Base-by-base conservation (phyloP, 805 yeast species). In the Wickerhamiella galacta region DNA sequence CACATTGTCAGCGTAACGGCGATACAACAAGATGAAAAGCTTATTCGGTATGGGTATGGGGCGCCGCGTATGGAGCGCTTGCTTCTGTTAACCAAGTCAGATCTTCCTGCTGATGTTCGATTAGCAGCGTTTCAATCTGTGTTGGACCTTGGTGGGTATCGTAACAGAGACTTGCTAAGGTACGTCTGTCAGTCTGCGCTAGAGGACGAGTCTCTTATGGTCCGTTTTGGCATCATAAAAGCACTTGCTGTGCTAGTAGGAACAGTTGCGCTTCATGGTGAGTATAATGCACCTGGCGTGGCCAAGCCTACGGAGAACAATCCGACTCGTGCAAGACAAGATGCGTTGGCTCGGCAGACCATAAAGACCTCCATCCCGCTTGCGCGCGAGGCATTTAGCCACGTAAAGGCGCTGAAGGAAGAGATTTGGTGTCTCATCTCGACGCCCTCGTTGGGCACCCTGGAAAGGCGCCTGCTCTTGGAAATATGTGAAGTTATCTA, bases 101-200 rank as follows among this genome's bases (percentile, higher is more conserved):
- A 53, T n/a, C 59, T 58, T 36, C 53, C 61, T 6, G 54, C 59
- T 16, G 73, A 70, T 16, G 63, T 80, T 1, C 54, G 93, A 26
- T 45, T 76, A 7, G 64, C 66, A 18, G 85, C 94, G 0, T 74
- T 80, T 48, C 66, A 68, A 35, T 78, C 82, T 0, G 47, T 90
- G 20, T 57, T 90, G 32, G 44, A 66, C 3, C 56, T 80, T 30
- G 95, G 95, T 15, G 95, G 90, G 1, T 52, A 85, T 40, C 74
- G 72, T 38, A 79, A 80, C 44, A 52, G 60, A 10, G 58, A 61
- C 20, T 59, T 83, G 3, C 48, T 83, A 39, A 57, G 63, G 14
- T 79, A 79, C 44, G 69, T 73, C 38, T 70, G 80, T 42, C 60
- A 68, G 19, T 53, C 69, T 0, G 49, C 72, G 32, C 59, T 71